These are phyloP conservation scores for Alternaria conjuncta DNA, from an alignment of 2,329 filamentous ascomycete species.

Conservation along the genomic window DNA sequence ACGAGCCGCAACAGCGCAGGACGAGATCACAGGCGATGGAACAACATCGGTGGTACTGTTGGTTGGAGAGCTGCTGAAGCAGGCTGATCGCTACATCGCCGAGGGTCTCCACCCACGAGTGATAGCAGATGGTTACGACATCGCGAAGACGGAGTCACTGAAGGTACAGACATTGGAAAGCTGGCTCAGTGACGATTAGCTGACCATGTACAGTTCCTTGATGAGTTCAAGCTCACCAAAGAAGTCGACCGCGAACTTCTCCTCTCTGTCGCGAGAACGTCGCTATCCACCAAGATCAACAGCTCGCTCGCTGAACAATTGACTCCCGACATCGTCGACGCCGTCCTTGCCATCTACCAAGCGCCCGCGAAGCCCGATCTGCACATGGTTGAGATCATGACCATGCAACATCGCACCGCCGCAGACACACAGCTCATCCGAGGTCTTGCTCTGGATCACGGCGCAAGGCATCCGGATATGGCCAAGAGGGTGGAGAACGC, in stretches of 20 bases:
- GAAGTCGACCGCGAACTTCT: constrained; percentile 94
- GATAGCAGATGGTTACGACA: constrained; percentile 96
- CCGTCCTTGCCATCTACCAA: constrained; percentile 92
- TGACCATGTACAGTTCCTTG: constrained; percentile 72
- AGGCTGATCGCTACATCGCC: constrained; percentile 93
- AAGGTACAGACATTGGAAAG: constrained; percentile 63
- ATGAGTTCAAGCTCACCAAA: constrained; percentile 86
- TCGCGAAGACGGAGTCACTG: constrained; percentile 90
- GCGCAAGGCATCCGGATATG: constrained; percentile 97
- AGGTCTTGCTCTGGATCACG: constrained; percentile 91
- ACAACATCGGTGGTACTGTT: constrained; percentile 95
- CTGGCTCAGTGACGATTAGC: background rate
- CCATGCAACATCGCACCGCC: constrained; percentile 97
- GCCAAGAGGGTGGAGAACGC: constrained; percentile 95
- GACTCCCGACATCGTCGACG: constrained; percentile 94
- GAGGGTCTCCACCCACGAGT: constrained; percentile 97
- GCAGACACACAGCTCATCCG: constrained; percentile 96
- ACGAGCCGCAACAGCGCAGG: constrained; percentile 90
- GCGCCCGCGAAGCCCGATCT: constrained; percentile 90
- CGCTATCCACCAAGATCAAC: constrained; percentile 94
- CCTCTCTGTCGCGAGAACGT: constrained; percentile 90
- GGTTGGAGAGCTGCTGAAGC: constrained; percentile 96
- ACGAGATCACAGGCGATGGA: constrained; percentile 97
- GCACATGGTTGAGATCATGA: constrained; percentile 99
- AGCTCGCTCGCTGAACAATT: constrained; percentile 85